Conservation (phyloP, 169 alveolate species). For the Eimeria acervulina region DNA sequence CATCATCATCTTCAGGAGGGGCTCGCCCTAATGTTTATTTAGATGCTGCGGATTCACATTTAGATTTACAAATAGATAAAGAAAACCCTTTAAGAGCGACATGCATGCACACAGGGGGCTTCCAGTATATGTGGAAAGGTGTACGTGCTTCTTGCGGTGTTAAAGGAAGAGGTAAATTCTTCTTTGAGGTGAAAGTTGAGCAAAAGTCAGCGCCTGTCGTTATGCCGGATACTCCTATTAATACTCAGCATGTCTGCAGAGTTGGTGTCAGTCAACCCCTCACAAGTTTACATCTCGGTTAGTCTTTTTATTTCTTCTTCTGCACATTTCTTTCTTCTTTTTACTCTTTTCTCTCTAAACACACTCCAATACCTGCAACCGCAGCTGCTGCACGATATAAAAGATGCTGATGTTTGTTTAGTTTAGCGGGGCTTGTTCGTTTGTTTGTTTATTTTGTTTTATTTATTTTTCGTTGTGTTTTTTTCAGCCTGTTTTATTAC, state of each 20-base stretch:
- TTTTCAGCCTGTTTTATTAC: no score
- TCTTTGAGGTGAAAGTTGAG: conserved; percentile 48
- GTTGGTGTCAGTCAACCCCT: conserved; percentile 80
- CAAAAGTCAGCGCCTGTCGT: conserved; percentile 28
- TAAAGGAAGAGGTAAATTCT: background rate
- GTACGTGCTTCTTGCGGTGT: conserved; percentile 38
- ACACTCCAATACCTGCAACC: no score
- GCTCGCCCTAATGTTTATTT: background rate
- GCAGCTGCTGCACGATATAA: background rate
- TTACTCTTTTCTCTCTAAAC: no score
- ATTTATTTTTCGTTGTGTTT: no score
- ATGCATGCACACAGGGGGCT: conserved; percentile 75
- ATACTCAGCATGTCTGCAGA: conserved; percentile 73
- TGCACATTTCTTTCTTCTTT: no score
- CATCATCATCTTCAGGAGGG: background rate
- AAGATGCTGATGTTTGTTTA: no score
- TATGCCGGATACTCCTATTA: conserved; percentile 77
- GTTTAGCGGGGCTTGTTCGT: no score
- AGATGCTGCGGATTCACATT: conserved; percentile 74
- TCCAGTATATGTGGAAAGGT: conserved; percentile 79
- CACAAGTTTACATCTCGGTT: conserved; percentile 61
- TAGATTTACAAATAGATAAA: conserved; percentile 55
- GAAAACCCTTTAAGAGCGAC: background rate
- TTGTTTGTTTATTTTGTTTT: no score
- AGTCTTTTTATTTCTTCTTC: no score